Conservation (phyloP, 2,329 filamentous ascomycete genomes). For the Botrytis porri region DNA sequence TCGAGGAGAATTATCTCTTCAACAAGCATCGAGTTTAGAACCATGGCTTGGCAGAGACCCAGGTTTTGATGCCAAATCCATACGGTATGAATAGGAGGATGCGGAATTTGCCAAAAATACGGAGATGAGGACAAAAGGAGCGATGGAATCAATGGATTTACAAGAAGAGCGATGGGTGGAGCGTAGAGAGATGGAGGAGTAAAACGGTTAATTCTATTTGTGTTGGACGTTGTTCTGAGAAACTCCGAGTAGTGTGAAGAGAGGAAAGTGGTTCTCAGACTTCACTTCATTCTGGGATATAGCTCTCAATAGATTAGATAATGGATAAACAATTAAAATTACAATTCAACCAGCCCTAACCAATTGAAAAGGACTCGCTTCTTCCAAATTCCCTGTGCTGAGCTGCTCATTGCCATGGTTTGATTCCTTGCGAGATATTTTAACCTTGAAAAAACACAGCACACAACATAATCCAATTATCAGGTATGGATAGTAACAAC, state of each 20-base stretch:
- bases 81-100: not conserved
- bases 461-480: not conserved
- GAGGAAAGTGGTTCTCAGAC: not conserved
- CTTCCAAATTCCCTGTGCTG: not conserved
- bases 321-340: not conserved
- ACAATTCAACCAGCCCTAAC: not conserved
- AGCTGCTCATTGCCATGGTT: not conserved
- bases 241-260: too few relatives aligned
- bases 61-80: not conserved
- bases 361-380: not conserved
- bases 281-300: not conserved
- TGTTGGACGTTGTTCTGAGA: not conserved
- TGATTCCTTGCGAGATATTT: not conserved
- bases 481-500: not conserved
- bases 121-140: not conserved
- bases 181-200: not conserved
- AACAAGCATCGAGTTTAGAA: not conserved
- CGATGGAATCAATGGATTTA: not conserved
- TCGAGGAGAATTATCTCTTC: not conserved
- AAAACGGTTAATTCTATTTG: rapidly evolving
- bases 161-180: not conserved
- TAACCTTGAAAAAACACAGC: not conserved
- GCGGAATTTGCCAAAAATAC: not conserved
- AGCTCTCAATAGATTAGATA: not conserved
- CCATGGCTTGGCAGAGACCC: not conserved